Percentiles rank a stretch among this genome's conserved stretches.
These are phyloP conservation scores for Saccharum hybrid DNA, from an alignment of 202 grass and related monocot genomes.

Conservation along the genomic window DNA sequence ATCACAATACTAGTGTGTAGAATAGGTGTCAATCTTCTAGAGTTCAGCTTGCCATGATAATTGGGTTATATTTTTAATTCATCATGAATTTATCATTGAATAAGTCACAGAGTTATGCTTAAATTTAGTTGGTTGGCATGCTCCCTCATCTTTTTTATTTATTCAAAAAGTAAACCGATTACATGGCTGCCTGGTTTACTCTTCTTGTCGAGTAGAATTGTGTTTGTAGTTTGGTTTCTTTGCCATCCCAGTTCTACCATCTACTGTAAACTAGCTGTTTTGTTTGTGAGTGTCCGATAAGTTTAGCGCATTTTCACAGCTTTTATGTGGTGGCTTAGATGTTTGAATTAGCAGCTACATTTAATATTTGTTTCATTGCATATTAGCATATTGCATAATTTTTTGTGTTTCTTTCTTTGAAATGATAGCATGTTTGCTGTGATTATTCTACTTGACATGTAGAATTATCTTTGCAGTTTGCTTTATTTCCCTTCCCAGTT, in stretches of 20 bases:
- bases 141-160: background rate
- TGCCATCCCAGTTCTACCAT: background rate
- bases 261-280: background rate
- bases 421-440: background rate
- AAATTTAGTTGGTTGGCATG: constrained; percentile 1
- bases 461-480: background rate
- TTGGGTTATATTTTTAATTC: background rate
- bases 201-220: constrained; percentile 22
- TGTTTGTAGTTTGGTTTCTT: constrained; percentile 29
- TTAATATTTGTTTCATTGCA: background rate
- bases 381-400: background rate
- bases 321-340: background rate
- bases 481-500: background rate
- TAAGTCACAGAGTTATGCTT: background rate
- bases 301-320: background rate
- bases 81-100: background rate
- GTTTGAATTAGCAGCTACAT: constrained; percentile 2
- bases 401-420: constrained; percentile 7
- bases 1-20: background rate
- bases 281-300: background rate
- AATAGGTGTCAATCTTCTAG: background rate
- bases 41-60: background rate
- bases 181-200: constrained; percentile 12
- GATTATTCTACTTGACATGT: constrained; percentile 21
- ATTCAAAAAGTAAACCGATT: background rate